Conservation (phyloP, 2,329 filamentous ascomycete genomes). For the Sclerotinia minor region DNA sequence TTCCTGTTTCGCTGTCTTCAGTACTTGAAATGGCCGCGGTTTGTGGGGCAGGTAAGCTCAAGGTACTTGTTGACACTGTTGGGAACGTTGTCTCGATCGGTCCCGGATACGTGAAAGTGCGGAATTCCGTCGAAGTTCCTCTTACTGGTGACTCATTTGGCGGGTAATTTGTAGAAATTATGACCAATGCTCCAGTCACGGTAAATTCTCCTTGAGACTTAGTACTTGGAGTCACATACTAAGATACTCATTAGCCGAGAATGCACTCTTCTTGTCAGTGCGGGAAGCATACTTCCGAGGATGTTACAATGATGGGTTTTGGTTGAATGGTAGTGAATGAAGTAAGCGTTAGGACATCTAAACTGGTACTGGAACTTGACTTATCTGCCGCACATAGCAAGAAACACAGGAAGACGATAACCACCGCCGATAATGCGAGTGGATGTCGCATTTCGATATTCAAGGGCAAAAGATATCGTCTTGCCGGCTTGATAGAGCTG, state of each 20-base stretch:
- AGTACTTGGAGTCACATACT: not conserved
- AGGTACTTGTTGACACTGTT: not conserved
- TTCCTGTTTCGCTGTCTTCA: not conserved
- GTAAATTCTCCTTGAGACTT: not conserved
- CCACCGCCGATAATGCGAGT: not conserved
- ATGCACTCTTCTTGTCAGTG: not conserved
- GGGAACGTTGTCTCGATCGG: not conserved
- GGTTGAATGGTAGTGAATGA: not conserved
- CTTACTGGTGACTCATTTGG: not conserved
- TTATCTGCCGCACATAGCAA: not conserved
- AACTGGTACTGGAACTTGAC: not conserved
- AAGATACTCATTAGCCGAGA: not conserved
- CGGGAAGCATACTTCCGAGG: slow-evolving; percentile 9
- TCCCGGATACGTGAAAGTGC: not conserved
- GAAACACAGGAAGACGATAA: not conserved
- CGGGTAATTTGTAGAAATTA: slow-evolving; percentile 6
- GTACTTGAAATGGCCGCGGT: not conserved
- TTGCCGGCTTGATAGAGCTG: not conserved
- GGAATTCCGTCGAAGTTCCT: not conserved
- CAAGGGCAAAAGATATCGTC: not conserved
- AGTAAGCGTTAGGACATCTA: not conserved
- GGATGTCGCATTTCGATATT: not conserved
- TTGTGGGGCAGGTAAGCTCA: not conserved
- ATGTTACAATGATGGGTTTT: not conserved
- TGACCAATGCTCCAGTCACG: not conserved